phyloP scores from a whole-genome alignment of 805 yeast genomes.

The Wickerhamiella cacticola region DNA sequence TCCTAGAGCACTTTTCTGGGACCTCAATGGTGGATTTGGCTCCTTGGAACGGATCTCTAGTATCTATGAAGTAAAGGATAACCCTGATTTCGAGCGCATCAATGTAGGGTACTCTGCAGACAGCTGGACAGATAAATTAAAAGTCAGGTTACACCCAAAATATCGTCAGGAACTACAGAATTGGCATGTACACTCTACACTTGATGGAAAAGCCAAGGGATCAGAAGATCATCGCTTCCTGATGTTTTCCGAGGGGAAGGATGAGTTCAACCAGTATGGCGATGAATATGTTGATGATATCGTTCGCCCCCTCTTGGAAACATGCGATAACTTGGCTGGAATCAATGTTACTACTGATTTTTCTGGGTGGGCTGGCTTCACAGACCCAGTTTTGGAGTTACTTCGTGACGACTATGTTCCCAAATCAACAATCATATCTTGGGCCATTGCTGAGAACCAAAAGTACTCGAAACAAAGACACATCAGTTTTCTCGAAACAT shows the following conservation, averaged over 20 bases:
- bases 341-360: conserved; percentile 56
- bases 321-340: conserved; percentile 64
- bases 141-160: conserved; percentile 52
- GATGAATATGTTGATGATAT: conserved; percentile 45
- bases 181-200: conserved; percentile 41
- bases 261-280: conserved; percentile 39
- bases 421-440: conserved; percentile 16
- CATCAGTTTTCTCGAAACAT: conserved; percentile 14
- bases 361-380: conserved; percentile 74
- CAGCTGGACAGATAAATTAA: conserved; percentile 70
- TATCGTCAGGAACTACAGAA: conserved; percentile 42
- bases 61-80: conserved; percentile 13
- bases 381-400: conserved; percentile 39
- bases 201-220: conserved; percentile 28
- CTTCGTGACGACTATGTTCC: conserved; percentile 39
- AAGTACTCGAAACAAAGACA: neutral
- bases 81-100: neutral
- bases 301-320: conserved; percentile 55
- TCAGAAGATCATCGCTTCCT: conserved; percentile 20
- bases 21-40: conserved; percentile 66
- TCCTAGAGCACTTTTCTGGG: conserved; percentile 82
- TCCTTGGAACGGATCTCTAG: conserved; percentile 19
- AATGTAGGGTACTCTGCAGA: conserved; percentile 12
- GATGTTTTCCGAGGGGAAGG: conserved; percentile 40
- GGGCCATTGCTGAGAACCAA: conserved; percentile 14